Evolutionary conservation across 140 eudicot species (phyloP), one percentile per base, ranked within the genome.

Genomic region (Anethum foeniculum): DNA sequence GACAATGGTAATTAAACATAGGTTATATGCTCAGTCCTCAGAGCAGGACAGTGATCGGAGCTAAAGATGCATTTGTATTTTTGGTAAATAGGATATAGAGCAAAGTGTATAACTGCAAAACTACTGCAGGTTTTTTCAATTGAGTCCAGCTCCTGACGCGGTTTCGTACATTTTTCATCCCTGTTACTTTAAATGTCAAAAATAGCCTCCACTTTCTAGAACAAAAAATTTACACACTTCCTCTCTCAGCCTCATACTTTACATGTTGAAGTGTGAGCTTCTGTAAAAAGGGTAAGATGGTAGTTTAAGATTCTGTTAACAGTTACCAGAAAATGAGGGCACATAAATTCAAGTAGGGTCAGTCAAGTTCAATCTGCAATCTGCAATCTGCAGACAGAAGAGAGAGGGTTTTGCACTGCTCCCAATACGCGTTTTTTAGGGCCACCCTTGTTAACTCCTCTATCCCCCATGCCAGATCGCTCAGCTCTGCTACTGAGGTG

Each of bases 401-500:
- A 62, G 69, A 62, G 34, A 62, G 69, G 34, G 30, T 16, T 23
- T 19, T 21, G 36, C 77, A 41, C 77, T 2, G 34, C 32, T 25
- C 77, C 52, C 77, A 43, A 72, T 44, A 72, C 77, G 32, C 77
- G 52, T 72, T 43, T 41, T 72, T 6, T 72, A 28, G 75, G 75
- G 75, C 7, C 75, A 69, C 46, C 25, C 23, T 28, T 15, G 38
- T 34, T 68, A 27, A 68, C 43, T 68, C 74, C 58, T 51, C 58
- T 16, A 0, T 51, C 58, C 58, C 71, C 71, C 71, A 64, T 52
- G 10, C 62, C 62, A 16, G 5, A 48, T 48, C 58, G 25, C 67
- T n/a, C 32, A 58, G 67, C 28, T 56, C 28, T 7, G 67, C 28
- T 7, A 21, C 67, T 58, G 30, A 58, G 67, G 14, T 23, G 30